Evolutionary conservation across 2,329 filamentous ascomycete species (phyloP), one percentile per base, ranked within the genome.

Genomic region (Teratosphaeria pseudoeucalypti): DNA sequence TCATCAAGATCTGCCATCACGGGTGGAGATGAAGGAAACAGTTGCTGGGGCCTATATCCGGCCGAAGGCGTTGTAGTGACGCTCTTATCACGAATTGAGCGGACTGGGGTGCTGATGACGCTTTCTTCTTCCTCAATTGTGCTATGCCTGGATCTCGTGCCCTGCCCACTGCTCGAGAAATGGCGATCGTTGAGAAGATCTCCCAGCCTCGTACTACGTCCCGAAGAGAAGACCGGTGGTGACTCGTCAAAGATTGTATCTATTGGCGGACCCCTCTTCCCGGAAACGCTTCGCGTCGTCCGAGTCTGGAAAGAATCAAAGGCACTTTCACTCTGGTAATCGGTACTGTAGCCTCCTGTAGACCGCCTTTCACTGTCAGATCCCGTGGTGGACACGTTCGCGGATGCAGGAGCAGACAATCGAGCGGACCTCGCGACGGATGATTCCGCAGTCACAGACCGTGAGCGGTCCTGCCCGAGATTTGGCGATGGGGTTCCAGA

Each of bases 191-290:
- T 77, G 9, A 81, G 72, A 19, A 81, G 72, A 64, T 81, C 78
- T 60, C 77, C 75, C 54, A 82, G 71, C 58, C 66, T 70, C 7
- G 68, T 71, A 58, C 70, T 72, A n/a, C 68, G 64, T 52, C 68
- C 68, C 11, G 69, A 71, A 4, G 66, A 70, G 58, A 69, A 71
- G 16, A 58, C 63, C 0, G 68, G 66, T 34, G 69, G 87, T 14
- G 87, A 89, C 66, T 92, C 88, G 73, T 92, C 88, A 72, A 91
- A 92, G 78, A 91, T 88, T 27, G 85, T 89, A 68, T 91, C 88
- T 56, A 91, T 84, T 55, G 79, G 77, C 16, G 88, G 87, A 32
- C 86, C 87, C 69, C 89, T 85, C 54, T 85, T 81, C 37, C 84
- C 82, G 61, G 85, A 83, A 58, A 82, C 79, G 62, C 85, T 87